Percentiles rank a stretch among this genome's conserved stretches.
phyloP scores from a whole-genome alignment of 257 asterid species.

The Nicotiana sylvestris region DNA sequence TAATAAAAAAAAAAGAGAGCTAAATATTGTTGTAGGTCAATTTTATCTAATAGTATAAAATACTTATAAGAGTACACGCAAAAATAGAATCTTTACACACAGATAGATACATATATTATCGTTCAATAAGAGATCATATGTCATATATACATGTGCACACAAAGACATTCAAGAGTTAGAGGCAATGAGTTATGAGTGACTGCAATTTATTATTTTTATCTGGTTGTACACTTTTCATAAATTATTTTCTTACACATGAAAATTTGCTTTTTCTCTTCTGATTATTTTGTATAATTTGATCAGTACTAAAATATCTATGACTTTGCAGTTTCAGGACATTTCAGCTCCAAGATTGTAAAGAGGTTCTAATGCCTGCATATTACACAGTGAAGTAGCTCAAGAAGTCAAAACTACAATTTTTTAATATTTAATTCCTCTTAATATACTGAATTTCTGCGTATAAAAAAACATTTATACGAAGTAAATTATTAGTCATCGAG shows the following conservation, averaged over 20 bases:
- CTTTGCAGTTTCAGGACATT: background rate
- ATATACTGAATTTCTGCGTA: background rate
- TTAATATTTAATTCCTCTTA: background rate
- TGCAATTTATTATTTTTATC: too few species aligned
- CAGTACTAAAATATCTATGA: background rate
- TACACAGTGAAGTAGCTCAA: background rate
- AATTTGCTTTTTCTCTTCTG: background rate
- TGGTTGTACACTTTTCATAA: too few species aligned
- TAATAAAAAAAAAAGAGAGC: background rate
- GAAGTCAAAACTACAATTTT: background rate
- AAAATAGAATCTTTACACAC: background rate
- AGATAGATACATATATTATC: background rate
- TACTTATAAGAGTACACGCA: background rate
- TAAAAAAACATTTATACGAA: background rate
- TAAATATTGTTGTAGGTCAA: background rate
- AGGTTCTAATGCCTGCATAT: background rate
- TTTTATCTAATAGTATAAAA: background rate
- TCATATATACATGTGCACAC: too few species aligned
- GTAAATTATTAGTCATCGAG: background rate
- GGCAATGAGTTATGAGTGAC: too few species aligned
- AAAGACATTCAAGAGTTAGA: too few species aligned
- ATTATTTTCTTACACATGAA: background rate
- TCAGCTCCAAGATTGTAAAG: constrained; percentile 1
- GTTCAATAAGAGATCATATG: background rate
- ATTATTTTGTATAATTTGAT: background rate